phyloP scores from a whole-genome alignment of 257 asterid species.

The Solanum sejunctum region DNA sequence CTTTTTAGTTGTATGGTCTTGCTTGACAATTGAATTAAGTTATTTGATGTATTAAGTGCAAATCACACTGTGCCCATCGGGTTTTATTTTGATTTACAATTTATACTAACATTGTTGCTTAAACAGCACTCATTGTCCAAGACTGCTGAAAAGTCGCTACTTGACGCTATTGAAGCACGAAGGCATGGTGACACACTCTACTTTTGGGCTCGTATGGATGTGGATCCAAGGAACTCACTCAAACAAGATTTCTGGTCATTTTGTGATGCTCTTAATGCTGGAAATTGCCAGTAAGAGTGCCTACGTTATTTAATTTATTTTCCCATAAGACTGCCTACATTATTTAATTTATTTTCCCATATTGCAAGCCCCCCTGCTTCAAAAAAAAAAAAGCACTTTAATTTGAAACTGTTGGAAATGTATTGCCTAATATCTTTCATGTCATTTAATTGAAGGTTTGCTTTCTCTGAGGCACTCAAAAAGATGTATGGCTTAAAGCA shows the following conservation, averaged over 20 bases:
- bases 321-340: background rate
- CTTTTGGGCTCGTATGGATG: slow-evolving; percentile 81
- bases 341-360: background rate
- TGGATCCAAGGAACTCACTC: slow-evolving; percentile 45
- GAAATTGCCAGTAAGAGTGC: slow-evolving; percentile 78
- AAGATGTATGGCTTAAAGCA: slow-evolving; percentile 78
- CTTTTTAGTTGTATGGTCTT: background rate
- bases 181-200: slow-evolving; percentile 76
- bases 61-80: background rate
- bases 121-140: slow-evolving; percentile 65
- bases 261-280: slow-evolving; percentile 87
- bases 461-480: slow-evolving; percentile 62
- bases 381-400: background rate
- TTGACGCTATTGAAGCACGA: slow-evolving; percentile 52
- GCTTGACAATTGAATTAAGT: background rate
- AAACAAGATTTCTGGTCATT: slow-evolving; percentile 91
- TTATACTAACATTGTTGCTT: background rate
- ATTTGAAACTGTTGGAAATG: background rate
- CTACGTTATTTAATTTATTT: background rate
- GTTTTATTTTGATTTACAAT: background rate
- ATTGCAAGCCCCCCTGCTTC: background rate
- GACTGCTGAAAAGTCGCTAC: slow-evolving; percentile 62
- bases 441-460: slow-evolving; percentile 38
- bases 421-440: background rate
- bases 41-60: background rate